Base-by-base conservation (phyloP, 2,329 filamentous ascomycete genomes). In the Epichloe hybrida region DNA sequence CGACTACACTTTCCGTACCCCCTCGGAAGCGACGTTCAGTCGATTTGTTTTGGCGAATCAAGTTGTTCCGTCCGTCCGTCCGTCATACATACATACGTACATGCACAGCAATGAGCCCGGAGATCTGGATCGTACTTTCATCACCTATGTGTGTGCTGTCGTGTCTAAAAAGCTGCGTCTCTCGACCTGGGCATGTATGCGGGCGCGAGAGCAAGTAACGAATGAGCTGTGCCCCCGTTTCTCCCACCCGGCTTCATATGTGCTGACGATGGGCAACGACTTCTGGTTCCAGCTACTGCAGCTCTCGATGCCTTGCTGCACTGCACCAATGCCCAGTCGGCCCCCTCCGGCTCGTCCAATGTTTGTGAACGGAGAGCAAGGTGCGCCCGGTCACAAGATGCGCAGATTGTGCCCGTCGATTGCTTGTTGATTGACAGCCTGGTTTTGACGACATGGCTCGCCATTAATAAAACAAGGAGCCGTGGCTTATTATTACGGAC, bases 201-300 rank as follows among this genome's bases (percentile, higher is more conserved):
- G 20, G n/a, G 17, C 11, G 39, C 39, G 17, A 41, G 39, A 41
- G 17, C 20, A 9, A 23, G n/a, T 17, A 34, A 12, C 37, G 23
- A 37, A 40, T 48, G 46, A 40, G 27, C 11, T 27, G 17, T 7
- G 5, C 17, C 12, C 12, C 27, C n/a, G 12, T 17, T 34, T 21
- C 17, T 15, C 49, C 49, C 51, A 48, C 55, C 53, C 55, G 8
- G 27, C 27, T 31, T 31, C 27, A 31, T 31, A 31, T 31, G 27
- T 31, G 27, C 9, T 11, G 8, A 9, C 27, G 27, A 31, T 31
- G 27, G 27, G 27, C 27, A 31, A 9, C 8, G 8, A 31, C 27
- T 53, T 53, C 50, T 40, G 50, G 53, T 54, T 56, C 55, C 53
- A 54, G 52, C 53, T 50, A 48, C 50, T 48, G 51, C 49, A 38